These are phyloP conservation scores for Larix kaempferi DNA, from an alignment of 75 land plant genomes.

Conservation along the genomic window DNA sequence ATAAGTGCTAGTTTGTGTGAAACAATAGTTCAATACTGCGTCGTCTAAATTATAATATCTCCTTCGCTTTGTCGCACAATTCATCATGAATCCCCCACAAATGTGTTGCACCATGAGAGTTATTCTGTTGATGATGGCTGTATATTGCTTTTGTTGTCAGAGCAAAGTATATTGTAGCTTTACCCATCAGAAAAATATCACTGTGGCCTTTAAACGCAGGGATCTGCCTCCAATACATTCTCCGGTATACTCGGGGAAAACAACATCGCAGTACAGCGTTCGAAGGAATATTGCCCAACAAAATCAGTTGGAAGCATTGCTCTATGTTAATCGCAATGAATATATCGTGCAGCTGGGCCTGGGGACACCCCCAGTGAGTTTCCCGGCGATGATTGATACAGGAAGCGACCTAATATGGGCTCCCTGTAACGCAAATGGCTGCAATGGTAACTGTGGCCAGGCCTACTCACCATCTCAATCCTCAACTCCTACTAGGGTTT, in stretches of 20 bases:
- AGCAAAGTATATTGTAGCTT: not conserved
- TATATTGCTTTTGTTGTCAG: not conserved
- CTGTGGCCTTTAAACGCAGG: not conserved
- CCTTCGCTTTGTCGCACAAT: too few relatives aligned
- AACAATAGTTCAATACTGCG: too few relatives aligned
- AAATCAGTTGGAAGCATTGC: not conserved
- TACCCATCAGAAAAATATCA: not conserved
- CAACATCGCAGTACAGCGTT: not conserved
- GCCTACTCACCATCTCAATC: not conserved
- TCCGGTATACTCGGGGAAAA: not conserved
- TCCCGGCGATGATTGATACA: constrained; percentile 21
- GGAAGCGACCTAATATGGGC: constrained; percentile 32
- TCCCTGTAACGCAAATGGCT: not conserved
- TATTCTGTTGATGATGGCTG: not conserved
- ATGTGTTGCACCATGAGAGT: not conserved
- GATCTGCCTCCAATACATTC: too few relatives aligned
- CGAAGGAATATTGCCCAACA: not conserved
- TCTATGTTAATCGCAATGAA: constrained; percentile 4
- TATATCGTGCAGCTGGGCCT: constrained; percentile 16
- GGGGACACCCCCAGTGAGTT: constrained; percentile 17
- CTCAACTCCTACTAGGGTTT: not conserved
- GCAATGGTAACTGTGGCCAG: not conserved
- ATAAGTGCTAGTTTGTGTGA: too few relatives aligned
- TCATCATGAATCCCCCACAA: too few relatives aligned
- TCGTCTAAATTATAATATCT: too few relatives aligned